Evolutionary conservation across 2,329 filamentous ascomycete species (phyloP), one percentile per base, ranked within the genome.

Genomic region (Ascochyta koolunga): DNA sequence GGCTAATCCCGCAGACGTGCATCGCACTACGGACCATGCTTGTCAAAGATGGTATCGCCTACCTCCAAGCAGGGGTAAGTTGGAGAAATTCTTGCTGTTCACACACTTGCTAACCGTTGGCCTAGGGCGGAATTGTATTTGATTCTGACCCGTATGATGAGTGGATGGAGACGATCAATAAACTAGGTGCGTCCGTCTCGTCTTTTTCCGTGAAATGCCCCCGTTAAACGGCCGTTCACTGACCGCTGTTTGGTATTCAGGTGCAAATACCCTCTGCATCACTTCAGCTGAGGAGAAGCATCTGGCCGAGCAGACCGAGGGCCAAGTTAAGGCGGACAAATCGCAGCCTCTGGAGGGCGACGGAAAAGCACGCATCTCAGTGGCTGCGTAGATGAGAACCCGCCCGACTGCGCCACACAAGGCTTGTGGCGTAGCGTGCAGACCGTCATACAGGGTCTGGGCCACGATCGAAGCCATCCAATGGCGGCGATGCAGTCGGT

Each of bases 91-190:
- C 49, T 56, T 65, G 59, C 52, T 56, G 53, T 58, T 46, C 44
- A 40, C 38, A 48, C 21, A 31, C 21, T 32, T 45, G 24, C 67
- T 70, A 54, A 70, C 56, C 38, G 62, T 57, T 62, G 59, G 58
- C 50, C 24, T 56, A 71, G 68, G 69, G 70, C 47, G 71, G 71
- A 31, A 74, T 74, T 47, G 71, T 74, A 2, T 73, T 71, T 59
- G 95, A 98, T 76, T 96, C 90, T 35, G 93, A 96, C 71, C 89
- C 84, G 29, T 89, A 89, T 67, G 91, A 97, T 61, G 95, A 98
- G 76, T 97, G 93, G 82, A 85, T 93, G 76, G 91, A 98, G 83
- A 97, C 96, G 61, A 91, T 95, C 79, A 98, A 99, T 80, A 99
- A 99, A 82, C 80, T 96, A 41, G 87, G 89, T 73, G 62, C 38